phyloP scores from a whole-genome alignment of 768 basidiomycete genomes.

The Chalciporus chontae region DNA sequence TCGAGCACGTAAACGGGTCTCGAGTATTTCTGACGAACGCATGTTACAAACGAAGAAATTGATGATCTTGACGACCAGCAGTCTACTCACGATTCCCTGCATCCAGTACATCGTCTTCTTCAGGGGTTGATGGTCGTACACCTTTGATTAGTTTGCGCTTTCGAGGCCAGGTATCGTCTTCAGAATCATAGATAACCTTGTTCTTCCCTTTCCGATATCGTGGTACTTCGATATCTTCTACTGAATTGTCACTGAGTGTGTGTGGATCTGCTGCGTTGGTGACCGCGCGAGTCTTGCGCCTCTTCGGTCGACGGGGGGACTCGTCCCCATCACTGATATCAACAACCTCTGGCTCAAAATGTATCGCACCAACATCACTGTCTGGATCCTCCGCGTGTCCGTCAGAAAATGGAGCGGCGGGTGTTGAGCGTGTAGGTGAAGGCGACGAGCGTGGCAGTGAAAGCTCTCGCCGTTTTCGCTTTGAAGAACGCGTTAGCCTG shows the following conservation, averaged over 20 bases:
- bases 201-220: conserved; percentile 21
- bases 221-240: conserved; percentile 18
- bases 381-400: conserved; percentile 29
- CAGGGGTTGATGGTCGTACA: conserved; percentile 38
- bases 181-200: conserved; percentile 28
- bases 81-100: conserved; percentile 50
- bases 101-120: conserved; percentile 43
- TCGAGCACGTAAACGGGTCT: conserved; percentile 58
- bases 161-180: conserved; percentile 34
- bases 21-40: conserved; percentile 50
- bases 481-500: not conserved
- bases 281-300: conserved; percentile 9
- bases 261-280: conserved; percentile 13
- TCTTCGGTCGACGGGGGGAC: conserved; percentile 25
- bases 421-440: not conserved
- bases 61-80: not conserved
- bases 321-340: conserved; percentile 25
- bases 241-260: conserved; percentile 21
- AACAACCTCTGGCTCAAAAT: conserved; percentile 38
- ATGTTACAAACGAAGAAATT: conserved; percentile 1
- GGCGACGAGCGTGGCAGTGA: too few species aligned
- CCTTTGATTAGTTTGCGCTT: conserved; percentile 44
- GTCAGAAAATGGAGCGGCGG: conserved; percentile 10
- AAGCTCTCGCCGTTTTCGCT: conserved; percentile 18
- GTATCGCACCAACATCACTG: conserved; percentile 50